Evolutionary conservation across 768 basidiomycete genomes (phyloP), one percentile per base, ranked within the genome.

Genomic region (Crassisporium funariophilum): DNA sequence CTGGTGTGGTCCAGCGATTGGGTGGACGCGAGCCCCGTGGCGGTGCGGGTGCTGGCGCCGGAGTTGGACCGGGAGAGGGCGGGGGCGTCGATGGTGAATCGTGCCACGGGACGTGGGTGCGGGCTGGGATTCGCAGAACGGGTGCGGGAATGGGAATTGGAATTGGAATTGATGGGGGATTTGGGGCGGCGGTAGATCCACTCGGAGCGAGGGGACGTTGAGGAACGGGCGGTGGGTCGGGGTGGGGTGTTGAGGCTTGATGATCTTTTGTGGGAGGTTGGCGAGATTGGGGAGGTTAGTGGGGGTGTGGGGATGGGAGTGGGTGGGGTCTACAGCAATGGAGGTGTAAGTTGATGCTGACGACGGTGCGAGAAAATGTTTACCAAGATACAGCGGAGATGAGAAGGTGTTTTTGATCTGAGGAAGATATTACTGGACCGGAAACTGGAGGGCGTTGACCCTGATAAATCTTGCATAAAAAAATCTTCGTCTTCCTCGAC

Each of bases 151-250:
- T 31, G 29, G 29, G n/a, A 29, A 29, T 29, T 7, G 27, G 13
- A 5, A 31, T 31, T 10, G 29, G 64, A 39, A n/a, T 53, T 13
- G 34, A 55, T 44, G 34, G 69, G 52, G 8, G 69, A 61, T 55
- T 67, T 72, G 36, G 74, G 71, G 23, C 65, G 69, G 35, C 77
- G 72, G 53, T 77, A 75, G 36, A 78, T 67, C 77, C 77, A 78
- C 55, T 76, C 73, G 16, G 70, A 68, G 24, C 64, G 65, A 31
- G 65, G 57, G 37, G 63, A 54, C 35, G 48, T 51, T 33, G 49
- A 45, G 31, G 47, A 21, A 42, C 44, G 48, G 24, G 17, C 35
- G 23, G 34, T 13, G 33, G 34, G 59, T 40, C 48, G 58, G 33
- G 55, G 57, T 21, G 64, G 54, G 43, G 57, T 56, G 22, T 54